These are phyloP conservation scores for Bipolaris gigantea DNA, from an alignment of 2,329 filamentous ascomycete species.

Conservation along the genomic window DNA sequence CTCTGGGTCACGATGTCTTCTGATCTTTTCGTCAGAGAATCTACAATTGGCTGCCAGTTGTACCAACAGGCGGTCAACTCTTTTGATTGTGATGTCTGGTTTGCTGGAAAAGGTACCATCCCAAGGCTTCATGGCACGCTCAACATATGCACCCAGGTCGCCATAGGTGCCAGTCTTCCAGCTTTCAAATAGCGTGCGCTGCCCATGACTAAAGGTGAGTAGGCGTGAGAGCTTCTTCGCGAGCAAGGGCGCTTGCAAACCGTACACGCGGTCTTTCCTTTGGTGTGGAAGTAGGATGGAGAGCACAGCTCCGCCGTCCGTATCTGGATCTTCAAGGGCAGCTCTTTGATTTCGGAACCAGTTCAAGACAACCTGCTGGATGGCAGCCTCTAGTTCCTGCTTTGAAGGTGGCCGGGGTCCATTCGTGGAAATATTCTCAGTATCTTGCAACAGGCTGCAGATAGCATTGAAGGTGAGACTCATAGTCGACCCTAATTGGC, in stretches of 20 bases:
- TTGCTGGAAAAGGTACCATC: constrained; percentile 48
- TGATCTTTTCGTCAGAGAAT: constrained; percentile 66
- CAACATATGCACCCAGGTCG: constrained; percentile 73
- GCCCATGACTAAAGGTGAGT: constrained; percentile 65
- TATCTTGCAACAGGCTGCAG: constrained; percentile 71
- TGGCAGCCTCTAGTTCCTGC: constrained; percentile 29
- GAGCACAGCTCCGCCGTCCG: constrained; percentile 65
- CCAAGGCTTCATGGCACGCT: constrained; percentile 64
- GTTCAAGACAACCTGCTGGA: constrained; percentile 50
- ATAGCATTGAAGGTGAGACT: constrained; percentile 69
- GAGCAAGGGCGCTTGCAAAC: constrained; percentile 63
- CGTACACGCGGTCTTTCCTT: constrained; percentile 77
- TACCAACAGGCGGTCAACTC: constrained; percentile 70
- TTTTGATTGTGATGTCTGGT: constrained; percentile 62
- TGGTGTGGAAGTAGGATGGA: constrained; percentile 76
- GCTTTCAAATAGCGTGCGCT: constrained; percentile 62
- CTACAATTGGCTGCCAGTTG: constrained; percentile 66
- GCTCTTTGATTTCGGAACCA: constrained; percentile 72
- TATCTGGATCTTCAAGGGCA: constrained; percentile 59
- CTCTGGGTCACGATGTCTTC: constrained; percentile 22
- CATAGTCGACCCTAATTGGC: constrained; percentile 49
- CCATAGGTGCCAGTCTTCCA: constrained; percentile 63
- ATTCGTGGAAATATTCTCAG: constrained; percentile 57
- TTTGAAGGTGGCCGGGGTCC: constrained; percentile 46
- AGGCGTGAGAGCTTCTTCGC: constrained; percentile 68